Base-by-base conservation (phyloP, 164 flowering plant genomes). In the Buxus sempervirens region DNA sequence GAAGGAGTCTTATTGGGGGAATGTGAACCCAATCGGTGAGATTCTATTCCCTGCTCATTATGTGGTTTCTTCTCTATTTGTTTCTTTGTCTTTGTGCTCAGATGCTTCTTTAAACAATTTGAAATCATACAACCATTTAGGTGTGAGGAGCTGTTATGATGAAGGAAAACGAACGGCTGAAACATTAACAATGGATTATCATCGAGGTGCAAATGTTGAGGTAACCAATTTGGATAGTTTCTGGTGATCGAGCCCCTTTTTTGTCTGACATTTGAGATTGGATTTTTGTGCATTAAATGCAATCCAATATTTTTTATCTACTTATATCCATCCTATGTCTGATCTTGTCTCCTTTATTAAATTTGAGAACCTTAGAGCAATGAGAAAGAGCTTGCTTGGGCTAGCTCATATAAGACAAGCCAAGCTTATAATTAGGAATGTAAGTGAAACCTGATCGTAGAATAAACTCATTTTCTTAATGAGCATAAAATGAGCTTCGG, bases 131-230 rank as follows among this genome's bases (percentile, higher is more conserved):
- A 62, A 16, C 26, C 71, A 42, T 27, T 54, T 73, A 92, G 98
- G 98, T 74, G 98, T 86, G 60, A 79, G 98, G 78, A 92, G 96
- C 66, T 92, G 98, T 72, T 92, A 92, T 73, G 98, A 92, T 80
- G 98, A 92, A 81, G 96, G 98, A 54, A 93, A 93, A 73, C 81
- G 98, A 0, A 89, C 95, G 0, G 98, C 98, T 48, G 98, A 93
- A 76, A 93, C 98, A 41, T 77, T 93, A 63, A 54, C 95, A 9
- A 93, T 93, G 98, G 98, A 92, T 75, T 92, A 92, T 75, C 98
- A 92, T 72, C 78, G 98, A 64, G 96, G 96, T 64, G 96, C 88
- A 7, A 82, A 54, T 60, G 96, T 90, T 73, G 96, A 90, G 98
- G 98, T 86, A 77, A 65, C 21, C 60, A 14, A 54, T 62, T 58